Conservation (phyloP, 2,329 filamentous ascomycete genomes). For the Fusarium sp. region DNA sequence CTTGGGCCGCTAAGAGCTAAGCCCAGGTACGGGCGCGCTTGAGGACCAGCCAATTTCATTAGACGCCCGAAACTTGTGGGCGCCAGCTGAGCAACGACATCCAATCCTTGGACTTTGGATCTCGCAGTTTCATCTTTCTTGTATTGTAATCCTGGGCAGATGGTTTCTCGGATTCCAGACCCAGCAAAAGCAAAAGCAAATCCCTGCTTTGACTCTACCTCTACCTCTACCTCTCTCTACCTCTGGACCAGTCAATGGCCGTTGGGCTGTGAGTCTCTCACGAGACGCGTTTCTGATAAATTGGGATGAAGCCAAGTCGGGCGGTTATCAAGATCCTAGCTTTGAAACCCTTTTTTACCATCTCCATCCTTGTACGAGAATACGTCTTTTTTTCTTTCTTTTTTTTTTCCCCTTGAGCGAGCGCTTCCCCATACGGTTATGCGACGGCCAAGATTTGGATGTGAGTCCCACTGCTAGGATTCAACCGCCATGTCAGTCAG, state of each 20-base stretch:
- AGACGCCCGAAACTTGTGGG: conserved; percentile 31
- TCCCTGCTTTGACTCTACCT: conserved; percentile 12
- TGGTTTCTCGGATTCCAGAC: conserved; percentile 17
- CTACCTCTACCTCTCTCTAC: conserved; percentile 5
- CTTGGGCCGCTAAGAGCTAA: neutral
- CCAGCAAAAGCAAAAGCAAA: neutral
- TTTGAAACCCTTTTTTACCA: conserved; percentile 31
- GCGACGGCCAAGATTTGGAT: conserved; percentile 7
- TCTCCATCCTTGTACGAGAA: conserved; percentile 13
- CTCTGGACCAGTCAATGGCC: conserved; percentile 18
- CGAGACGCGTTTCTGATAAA: conserved; percentile 8
- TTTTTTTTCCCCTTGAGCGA: no score
- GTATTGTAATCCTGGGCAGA: conserved; percentile 2
- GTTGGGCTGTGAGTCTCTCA: conserved; percentile 19
- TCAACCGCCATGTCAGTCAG: conserved; percentile 15
- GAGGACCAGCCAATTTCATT: conserved; percentile 36
- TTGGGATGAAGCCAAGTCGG: conserved; percentile 22
- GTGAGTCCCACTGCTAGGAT: conserved; percentile 1
- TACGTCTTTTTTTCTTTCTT: neutral
- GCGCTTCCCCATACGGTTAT: conserved; percentile 34
- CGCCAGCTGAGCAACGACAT: conserved; percentile 31
- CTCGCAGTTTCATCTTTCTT: conserved; percentile 12
- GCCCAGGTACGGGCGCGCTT: conserved; percentile 33
- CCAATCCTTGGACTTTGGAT: conserved; percentile 29
- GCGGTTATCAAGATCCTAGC: conserved; percentile 36